These are phyloP conservation scores for Ophiocordyceps sinensis DNA, from an alignment of 2,329 filamentous ascomycete genomes.

Conservation along the genomic window DNA sequence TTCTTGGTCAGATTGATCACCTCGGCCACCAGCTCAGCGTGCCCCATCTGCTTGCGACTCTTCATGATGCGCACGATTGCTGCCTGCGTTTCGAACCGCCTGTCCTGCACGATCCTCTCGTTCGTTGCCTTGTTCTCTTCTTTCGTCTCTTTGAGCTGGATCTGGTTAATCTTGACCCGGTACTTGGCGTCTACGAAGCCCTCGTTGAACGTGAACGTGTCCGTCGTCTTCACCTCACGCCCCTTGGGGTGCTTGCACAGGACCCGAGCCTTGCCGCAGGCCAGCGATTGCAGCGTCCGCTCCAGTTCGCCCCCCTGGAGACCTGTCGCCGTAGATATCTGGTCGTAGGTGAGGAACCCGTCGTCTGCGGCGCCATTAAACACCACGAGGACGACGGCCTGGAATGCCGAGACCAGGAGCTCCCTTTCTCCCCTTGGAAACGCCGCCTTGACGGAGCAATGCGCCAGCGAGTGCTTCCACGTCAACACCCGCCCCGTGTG, in stretches of 20 bases:
- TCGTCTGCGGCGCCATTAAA: constrained; percentile 59
- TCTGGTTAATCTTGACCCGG: constrained; percentile 96
- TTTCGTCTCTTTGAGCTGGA: constrained; percentile 90
- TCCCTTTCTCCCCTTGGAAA: constrained; percentile 78
- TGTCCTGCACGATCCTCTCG: constrained; percentile 73
- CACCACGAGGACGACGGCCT: constrained; percentile 76
- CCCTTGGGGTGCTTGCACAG: constrained; percentile 75
- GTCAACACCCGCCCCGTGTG: constrained; percentile 75
- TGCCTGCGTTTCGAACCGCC: constrained; percentile 93
- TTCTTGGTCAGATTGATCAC: constrained; percentile 84
- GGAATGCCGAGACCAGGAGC: constrained; percentile 78
- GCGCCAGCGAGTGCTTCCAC: constrained; percentile 89
- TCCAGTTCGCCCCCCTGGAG: constrained; percentile 66
- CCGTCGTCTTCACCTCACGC: constrained; percentile 60
- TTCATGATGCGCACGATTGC: constrained; percentile 98
- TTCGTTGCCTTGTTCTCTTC: constrained; percentile 93
- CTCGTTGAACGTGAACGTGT: constrained; percentile 74
- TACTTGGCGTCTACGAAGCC: constrained; percentile 68
- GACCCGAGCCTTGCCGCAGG: constrained; percentile 77
- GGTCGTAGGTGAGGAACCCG: constrained; percentile 56
- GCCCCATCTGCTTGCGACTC: constrained; percentile 72
- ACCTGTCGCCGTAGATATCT: constrained; percentile 61
- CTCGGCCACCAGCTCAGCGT: constrained; percentile 78
- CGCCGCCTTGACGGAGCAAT: constrained; percentile 69
- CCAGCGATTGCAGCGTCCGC: constrained; percentile 86